phyloP scores from a whole-genome alignment of 176 grass and related monocot species.

The Metroxylon sagu region DNA sequence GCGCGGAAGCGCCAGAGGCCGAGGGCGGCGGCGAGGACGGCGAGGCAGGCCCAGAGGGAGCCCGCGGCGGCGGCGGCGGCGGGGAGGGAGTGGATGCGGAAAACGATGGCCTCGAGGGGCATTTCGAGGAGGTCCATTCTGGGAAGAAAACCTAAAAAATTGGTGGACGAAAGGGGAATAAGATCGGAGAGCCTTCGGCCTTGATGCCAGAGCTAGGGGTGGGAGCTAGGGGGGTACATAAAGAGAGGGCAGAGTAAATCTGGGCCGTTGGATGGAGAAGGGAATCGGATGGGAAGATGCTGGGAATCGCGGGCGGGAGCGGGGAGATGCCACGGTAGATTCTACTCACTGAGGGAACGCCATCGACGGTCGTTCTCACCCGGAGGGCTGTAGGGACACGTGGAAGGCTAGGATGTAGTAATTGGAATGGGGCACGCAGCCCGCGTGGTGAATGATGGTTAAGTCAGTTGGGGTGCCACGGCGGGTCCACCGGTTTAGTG shows the following conservation, averaged over 20 bases:
- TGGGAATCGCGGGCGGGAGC: conserved; percentile 30
- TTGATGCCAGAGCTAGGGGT: not conserved
- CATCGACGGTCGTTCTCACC: too few species aligned
- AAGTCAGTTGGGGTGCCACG: too few species aligned
- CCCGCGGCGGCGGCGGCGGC: conserved; percentile 22
- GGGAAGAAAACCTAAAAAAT: not conserved
- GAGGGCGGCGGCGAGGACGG: conserved; percentile 41
- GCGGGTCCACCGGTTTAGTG: too few species aligned
- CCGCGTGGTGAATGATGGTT: too few species aligned
- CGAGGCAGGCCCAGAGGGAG: conserved; percentile 43
- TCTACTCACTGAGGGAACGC: too few species aligned
- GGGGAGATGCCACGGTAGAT: conserved; percentile 33
- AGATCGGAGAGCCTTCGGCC: too few species aligned
- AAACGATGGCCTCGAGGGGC: conserved; percentile 43
- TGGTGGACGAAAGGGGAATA: too few species aligned
- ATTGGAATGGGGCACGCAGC: too few species aligned
- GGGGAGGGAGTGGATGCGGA: conserved; percentile 44
- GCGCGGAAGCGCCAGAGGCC: conserved; percentile 59
- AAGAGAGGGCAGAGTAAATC: not conserved
- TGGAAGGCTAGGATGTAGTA: too few species aligned
- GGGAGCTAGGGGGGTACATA: not conserved
- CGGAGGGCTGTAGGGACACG: too few species aligned
- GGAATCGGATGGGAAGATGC: conserved; percentile 1
- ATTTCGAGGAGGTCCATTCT: conserved; percentile 65
- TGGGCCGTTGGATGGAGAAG: not conserved